A percentile compares a stretch with the other conserved stretches of the same genome.
phyloP scores from a whole-genome alignment of 1,284 basidiomycete genomes.

The Boletus mariae region DNA sequence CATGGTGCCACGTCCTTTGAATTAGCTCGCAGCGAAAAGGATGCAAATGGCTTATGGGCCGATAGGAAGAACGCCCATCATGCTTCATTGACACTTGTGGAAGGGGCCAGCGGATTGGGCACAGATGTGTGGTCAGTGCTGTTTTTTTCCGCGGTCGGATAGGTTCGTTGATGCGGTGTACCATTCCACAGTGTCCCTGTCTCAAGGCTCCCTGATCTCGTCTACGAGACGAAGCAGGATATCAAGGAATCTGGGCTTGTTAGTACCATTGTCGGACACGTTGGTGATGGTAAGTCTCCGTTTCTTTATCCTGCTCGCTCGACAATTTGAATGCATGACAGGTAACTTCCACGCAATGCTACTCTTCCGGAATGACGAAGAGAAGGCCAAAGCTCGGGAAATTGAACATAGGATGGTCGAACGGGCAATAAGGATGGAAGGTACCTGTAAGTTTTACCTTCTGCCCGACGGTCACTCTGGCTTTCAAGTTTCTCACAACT shows the following conservation, averaged over 20 bases:
- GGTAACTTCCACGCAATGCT: slow-evolving; percentile 59
- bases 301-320: background rate
- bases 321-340: slow-evolving; percentile 14
- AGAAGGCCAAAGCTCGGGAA: slow-evolving; percentile 47
- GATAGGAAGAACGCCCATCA: slow-evolving; percentile 84
- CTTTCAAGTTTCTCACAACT: background rate
- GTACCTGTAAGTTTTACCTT: slow-evolving; percentile 54
- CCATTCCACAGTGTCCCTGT: slow-evolving; percentile 64
- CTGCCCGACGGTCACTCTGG: no score
- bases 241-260: slow-evolving; percentile 55
- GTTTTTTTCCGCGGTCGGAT: background rate
- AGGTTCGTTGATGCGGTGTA: slow-evolving; percentile 1
- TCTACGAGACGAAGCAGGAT: slow-evolving; percentile 75
- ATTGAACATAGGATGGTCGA: slow-evolving; percentile 67
- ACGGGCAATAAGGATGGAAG: slow-evolving; percentile 71
- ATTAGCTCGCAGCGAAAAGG: slow-evolving; percentile 62
- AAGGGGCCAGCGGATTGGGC: slow-evolving; percentile 65
- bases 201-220: slow-evolving; percentile 71
- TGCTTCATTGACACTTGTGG: slow-evolving; percentile 63
- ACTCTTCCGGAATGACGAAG: slow-evolving; percentile 61
- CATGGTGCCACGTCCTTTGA: slow-evolving; percentile 71
- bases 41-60: slow-evolving; percentile 78
- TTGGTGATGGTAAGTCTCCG: slow-evolving; percentile 71
- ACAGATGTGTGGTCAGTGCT: slow-evolving; percentile 80
- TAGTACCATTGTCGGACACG: slow-evolving; percentile 74